Evolutionary conservation across 345 rosid species (phyloP).

Genomic region (Ailanthus altissimus): DNA sequence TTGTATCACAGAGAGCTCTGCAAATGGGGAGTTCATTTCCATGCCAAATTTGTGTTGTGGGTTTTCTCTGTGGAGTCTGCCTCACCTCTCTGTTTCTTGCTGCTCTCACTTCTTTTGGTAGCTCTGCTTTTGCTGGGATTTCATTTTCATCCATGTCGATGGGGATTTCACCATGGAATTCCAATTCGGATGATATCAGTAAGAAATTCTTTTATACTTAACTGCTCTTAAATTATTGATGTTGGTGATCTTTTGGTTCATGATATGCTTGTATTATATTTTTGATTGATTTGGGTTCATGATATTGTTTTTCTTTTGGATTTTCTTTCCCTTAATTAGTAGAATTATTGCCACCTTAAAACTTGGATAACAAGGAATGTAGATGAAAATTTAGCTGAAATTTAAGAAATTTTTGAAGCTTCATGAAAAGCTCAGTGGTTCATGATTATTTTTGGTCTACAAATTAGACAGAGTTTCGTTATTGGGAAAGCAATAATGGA

Average conservation of each 20-base stretch:
- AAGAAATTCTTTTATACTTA: slow-evolving; percentile 27
- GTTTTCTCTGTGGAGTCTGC: slow-evolving; percentile 85
- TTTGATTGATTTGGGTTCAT: not conserved
- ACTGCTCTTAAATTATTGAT: not conserved
- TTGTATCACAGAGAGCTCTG: slow-evolving; percentile 78
- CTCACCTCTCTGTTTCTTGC: slow-evolving; percentile 82
- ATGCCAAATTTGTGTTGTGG: slow-evolving; percentile 89
- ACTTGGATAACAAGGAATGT: not conserved
- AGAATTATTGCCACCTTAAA: not conserved
- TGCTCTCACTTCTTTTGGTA: slow-evolving; percentile 74
- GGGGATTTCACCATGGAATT: slow-evolving; percentile 57
- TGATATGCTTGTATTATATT: not conserved
- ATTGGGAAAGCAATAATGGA: slow-evolving; percentile 15
- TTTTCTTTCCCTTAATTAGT: not conserved
- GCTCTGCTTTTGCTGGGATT: slow-evolving; percentile 50
- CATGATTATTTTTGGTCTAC: not conserved
- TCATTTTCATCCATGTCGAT: slow-evolving; percentile 48
- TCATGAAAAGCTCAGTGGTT: not conserved
- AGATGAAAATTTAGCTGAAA: not conserved
- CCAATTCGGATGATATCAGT: slow-evolving; percentile 56
- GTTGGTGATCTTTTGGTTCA: not conserved
- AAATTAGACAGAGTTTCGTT: slow-evolving; percentile 12
- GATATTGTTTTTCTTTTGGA: not conserved
- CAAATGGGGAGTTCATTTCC: slow-evolving; percentile 86
- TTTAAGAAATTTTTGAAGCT: slow-evolving; percentile 8